A percentile compares a stretch with the other conserved stretches of the same genome.
Conservation (phyloP, 1,139 yeast genomes). For the Pichia sp. region DNA sequence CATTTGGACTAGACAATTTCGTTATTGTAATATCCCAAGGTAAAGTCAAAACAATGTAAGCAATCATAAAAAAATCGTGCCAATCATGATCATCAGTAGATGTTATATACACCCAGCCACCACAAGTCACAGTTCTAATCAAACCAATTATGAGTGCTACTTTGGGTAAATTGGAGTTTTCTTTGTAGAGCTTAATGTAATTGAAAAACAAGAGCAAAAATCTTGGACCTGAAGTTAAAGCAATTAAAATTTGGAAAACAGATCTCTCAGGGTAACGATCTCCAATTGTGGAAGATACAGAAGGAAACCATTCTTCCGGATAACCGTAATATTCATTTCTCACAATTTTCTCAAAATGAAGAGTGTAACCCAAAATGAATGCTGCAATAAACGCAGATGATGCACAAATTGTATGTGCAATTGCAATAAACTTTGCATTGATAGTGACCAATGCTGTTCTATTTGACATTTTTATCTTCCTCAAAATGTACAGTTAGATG, state of each 20-base stretch:
- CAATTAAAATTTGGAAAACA: conserved; percentile 77
- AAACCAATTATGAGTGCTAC: conserved; percentile 53
- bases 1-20: conserved; percentile 44
- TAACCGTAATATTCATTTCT: conserved; percentile 79
- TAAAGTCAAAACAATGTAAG: conserved; percentile 76
- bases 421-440: conserved; percentile 60
- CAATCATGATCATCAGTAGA: conserved; percentile 95
- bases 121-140: conserved; percentile 84
- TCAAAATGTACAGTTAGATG: no score
- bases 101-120: conserved; percentile 97
- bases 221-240: conserved; percentile 79
- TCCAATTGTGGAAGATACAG: conserved; percentile 94
- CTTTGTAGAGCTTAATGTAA: conserved; percentile 38
- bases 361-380: conserved; percentile 57
- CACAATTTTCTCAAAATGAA: conserved; percentile 84
- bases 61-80: conserved; percentile 92
- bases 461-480: background rate
- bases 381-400: conserved; percentile 69
- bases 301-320: conserved; percentile 98
- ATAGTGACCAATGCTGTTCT: conserved; percentile 21
- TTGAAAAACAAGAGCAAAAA: conserved; percentile 63
- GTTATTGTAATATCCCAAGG: conserved; percentile 82
- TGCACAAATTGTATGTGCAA: conserved; percentile 67
- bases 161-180: conserved; percentile 37
- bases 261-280: conserved; percentile 95